Conservation (phyloP, 2,329 filamentous ascomycete species). For the Delphinella strobiligena region DNA sequence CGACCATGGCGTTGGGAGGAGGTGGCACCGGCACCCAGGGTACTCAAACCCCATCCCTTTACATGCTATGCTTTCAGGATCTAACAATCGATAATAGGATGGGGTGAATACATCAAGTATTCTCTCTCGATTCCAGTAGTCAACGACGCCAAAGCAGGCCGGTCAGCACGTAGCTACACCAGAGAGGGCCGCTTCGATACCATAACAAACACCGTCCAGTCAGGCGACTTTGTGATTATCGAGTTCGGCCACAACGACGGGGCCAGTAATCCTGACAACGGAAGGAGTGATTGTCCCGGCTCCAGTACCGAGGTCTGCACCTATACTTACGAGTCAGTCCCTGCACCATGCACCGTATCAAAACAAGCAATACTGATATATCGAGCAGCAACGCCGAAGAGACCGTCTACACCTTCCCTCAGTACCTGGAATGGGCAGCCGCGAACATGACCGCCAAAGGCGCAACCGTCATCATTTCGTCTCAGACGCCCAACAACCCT, state of each 20-base stretch:
- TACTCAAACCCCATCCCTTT: slow-evolving; percentile 11
- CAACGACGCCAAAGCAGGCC: slow-evolving; percentile 55
- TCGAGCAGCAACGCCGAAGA: slow-evolving; percentile 29
- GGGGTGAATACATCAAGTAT: slow-evolving; percentile 49
- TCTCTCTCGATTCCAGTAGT: slow-evolving; percentile 40
- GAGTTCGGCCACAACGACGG: slow-evolving; percentile 66
- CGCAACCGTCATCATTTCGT: slow-evolving; percentile 47
- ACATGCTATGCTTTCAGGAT: background rate
- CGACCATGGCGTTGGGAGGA: slow-evolving; percentile 45
- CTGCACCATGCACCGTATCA: background rate
- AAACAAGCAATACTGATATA: background rate
- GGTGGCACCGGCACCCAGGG: slow-evolving; percentile 32
- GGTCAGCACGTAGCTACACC: slow-evolving; percentile 54
- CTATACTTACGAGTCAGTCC: slow-evolving; percentile 32
- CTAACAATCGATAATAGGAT: slow-evolving; percentile 33
- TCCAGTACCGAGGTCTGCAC: slow-evolving; percentile 42
- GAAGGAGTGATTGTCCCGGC: slow-evolving; percentile 47
- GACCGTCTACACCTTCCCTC: slow-evolving; percentile 48
- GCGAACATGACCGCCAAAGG: slow-evolving; percentile 43
- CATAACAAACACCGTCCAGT: slow-evolving; percentile 40
- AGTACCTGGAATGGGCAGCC: slow-evolving; percentile 48
- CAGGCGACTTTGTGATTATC: slow-evolving; percentile 55
- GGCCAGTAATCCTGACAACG: slow-evolving; percentile 48
- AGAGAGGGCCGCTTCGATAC: slow-evolving; percentile 52
- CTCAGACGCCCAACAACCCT: slow-evolving; percentile 50